phyloP scores from a whole-genome alignment of 805 yeast species.

The Candida khao-thaluensis region DNA sequence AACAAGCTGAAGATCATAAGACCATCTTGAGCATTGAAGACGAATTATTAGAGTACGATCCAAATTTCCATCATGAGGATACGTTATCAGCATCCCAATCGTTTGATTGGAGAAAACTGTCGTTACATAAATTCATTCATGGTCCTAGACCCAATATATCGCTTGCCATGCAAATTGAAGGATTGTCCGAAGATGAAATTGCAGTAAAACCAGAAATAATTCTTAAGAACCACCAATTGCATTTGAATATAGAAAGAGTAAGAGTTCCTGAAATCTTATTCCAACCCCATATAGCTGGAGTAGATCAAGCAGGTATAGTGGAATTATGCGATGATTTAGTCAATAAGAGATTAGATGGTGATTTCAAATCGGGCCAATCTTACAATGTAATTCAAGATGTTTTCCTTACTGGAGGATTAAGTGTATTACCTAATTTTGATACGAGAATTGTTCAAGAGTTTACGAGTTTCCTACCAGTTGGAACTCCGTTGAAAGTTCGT shows the following conservation, averaged over 20 bases:
- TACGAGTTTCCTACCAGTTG: slow-evolving; percentile 66
- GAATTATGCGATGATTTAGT: slow-evolving; percentile 73
- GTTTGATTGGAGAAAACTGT: slow-evolving; percentile 80
- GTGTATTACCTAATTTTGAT: slow-evolving; percentile 61
- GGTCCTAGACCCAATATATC: slow-evolving; percentile 88
- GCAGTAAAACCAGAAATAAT: slow-evolving; percentile 57
- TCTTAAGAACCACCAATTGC: slow-evolving; percentile 88
- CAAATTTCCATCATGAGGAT: slow-evolving; percentile 81
- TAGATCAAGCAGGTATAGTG: slow-evolving; percentile 91
- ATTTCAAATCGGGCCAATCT: slow-evolving; percentile 55
- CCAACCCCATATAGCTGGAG: slow-evolving; percentile 91
- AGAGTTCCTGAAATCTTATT: slow-evolving; percentile 89
- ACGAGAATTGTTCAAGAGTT: slow-evolving; percentile 71
- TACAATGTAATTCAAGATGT: slow-evolving; percentile 58
- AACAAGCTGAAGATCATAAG: slow-evolving; percentile 70
- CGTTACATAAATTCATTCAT: slow-evolving; percentile 78
- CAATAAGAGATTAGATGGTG: slow-evolving; percentile 56
- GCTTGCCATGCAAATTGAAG: slow-evolving; percentile 42
- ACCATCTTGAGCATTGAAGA: slow-evolving; percentile 64
- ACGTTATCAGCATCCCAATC: slow-evolving; percentile 67
- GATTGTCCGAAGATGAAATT: slow-evolving; percentile 42
- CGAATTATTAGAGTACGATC: slow-evolving; percentile 77
- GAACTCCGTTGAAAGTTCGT: slow-evolving; percentile 57
- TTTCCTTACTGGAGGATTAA: slow-evolving; percentile 84
- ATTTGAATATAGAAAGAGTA: slow-evolving; percentile 85